These are phyloP conservation scores for Ascochyta rabiei DNA, from an alignment of 2,329 filamentous ascomycete species.

Conservation along the genomic window DNA sequence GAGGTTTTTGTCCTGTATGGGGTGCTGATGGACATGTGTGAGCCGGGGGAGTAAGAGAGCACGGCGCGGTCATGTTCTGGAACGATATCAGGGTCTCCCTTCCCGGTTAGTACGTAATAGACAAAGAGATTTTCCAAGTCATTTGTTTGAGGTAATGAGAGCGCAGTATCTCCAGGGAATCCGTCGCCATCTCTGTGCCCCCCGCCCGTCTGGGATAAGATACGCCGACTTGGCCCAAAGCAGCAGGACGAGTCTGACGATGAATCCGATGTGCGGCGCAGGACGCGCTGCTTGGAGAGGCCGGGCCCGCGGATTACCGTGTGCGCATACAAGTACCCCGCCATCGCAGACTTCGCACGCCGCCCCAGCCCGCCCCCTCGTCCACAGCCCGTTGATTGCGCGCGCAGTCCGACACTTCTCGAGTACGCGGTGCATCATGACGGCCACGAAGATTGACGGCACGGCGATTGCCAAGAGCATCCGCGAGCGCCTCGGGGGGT, in stretches of 20 bases:
- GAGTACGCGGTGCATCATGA: conserved; percentile 70
- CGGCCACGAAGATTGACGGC: conserved; percentile 91
- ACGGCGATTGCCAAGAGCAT: conserved; percentile 93
- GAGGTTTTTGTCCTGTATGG: conserved; percentile 40
- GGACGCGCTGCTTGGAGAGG: conserved; percentile 25
- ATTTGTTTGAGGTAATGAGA: conserved; percentile 12
- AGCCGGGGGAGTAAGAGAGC: background rate
- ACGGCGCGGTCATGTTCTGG: too few species aligned
- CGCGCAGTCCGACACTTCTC: conserved; percentile 50
- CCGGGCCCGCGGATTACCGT: conserved; percentile 35
- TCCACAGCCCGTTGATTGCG: conserved; percentile 25
- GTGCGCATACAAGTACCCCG: conserved; percentile 40
- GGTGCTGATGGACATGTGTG: conserved; percentile 32
- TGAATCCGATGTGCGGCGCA: conserved; percentile 38
- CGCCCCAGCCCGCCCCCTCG: conserved; percentile 17
- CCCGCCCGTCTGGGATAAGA: conserved; percentile 34
- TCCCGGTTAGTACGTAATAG: conserved; percentile 29
- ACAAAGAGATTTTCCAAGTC: conserved; percentile 14
- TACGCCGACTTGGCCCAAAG: conserved; percentile 27
- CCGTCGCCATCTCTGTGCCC: conserved; percentile 21
- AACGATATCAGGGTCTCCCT: conserved; percentile 11
- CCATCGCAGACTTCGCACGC: conserved; percentile 33
- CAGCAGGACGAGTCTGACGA: conserved; percentile 28
- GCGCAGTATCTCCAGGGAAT: background rate
- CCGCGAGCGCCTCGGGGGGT: conserved; percentile 76